Evolutionary conservation across 306 rosid species (phyloP), one percentile per base, ranked within the genome.

Genomic region (Sphenostylis stenocarpa): DNA sequence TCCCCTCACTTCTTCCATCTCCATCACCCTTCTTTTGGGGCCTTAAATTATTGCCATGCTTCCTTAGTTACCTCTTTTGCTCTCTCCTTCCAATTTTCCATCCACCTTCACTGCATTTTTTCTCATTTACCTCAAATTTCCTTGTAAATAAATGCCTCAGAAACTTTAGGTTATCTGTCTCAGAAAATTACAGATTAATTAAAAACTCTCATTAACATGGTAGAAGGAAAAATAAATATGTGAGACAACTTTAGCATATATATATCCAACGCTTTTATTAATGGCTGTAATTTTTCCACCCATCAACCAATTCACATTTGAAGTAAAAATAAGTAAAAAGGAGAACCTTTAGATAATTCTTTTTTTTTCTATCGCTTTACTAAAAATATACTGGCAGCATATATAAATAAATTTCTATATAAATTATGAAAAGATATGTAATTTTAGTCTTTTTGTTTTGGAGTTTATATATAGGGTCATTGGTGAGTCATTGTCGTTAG

Each of bases 401-500:
- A 26, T 26, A 26, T 26, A 26, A 26, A 26, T 1, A 26, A 26
- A 26, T 26, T 26, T 26, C 28, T 26, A 26, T 26, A 26, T 26
- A 26, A 26, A 26, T 2, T 26, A 26, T 26, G 28, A 69, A 51
- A 49, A 48, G 3, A 16, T 4, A n/a, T 29, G 44, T 5, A 29
- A 69, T 28, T 48, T 28, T 31, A 16, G 39, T 15, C 3, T 4
- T 28, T 29, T 26, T 48, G 10, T 33, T 48, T 52, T 4, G 29
- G 34, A 57, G 63, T 48, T 72, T 48, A 28, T 26, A 56, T 12
- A 12, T 26, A 19, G 45, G 55, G 69, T 67, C 61, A 60, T 45
- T 73, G 72, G 64, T 20, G 80, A 74, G 86, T 82, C 80, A 29
- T 47, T 47, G 38, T 73, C 72, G 62, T 61, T 78, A 73, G 77